Conservation (phyloP, 2,329 filamentous ascomycete genomes). For the Xylariaceae sp. region DNA sequence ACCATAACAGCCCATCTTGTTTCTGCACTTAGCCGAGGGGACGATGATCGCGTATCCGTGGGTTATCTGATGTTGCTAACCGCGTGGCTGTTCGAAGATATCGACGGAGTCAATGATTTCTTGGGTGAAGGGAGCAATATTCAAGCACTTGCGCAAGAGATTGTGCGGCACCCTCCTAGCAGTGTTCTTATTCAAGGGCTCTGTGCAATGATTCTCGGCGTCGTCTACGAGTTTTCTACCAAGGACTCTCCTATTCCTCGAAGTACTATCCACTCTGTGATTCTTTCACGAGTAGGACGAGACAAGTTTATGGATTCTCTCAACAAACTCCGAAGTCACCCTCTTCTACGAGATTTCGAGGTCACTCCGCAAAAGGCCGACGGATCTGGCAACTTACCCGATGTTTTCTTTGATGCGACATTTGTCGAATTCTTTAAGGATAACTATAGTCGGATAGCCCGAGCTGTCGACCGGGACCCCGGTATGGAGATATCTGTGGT, state of each 20-base stretch:
- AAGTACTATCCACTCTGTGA: slow-evolving; percentile 73
- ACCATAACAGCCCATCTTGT: slow-evolving; percentile 84
- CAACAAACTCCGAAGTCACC: slow-evolving; percentile 71
- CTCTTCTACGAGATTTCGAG: slow-evolving; percentile 84
- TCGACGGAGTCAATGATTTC: slow-evolving; percentile 89
- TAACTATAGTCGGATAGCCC: slow-evolving; percentile 81
- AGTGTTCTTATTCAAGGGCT: slow-evolving; percentile 75
- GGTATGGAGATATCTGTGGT: slow-evolving; percentile 80
- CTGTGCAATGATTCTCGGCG: slow-evolving; percentile 78
- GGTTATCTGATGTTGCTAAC: slow-evolving; percentile 88
- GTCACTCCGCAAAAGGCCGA: slow-evolving; percentile 71
- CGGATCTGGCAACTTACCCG: slow-evolving; percentile 58
- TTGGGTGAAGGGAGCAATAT: slow-evolving; percentile 88
- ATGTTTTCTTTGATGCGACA: slow-evolving; percentile 79
- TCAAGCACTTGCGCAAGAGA: slow-evolving; percentile 77
- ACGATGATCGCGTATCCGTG: slow-evolving; percentile 76
- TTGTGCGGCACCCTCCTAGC: slow-evolving; percentile 59
- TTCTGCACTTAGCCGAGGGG: slow-evolving; percentile 68
- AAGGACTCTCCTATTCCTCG: slow-evolving; percentile 92
- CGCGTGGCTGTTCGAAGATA: slow-evolving; percentile 89
- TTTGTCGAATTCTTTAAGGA: slow-evolving; percentile 97
- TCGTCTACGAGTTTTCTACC: slow-evolving; percentile 95
- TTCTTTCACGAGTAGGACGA: slow-evolving; percentile 74
- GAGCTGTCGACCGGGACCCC: slow-evolving; percentile 88
- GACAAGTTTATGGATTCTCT: slow-evolving; percentile 86